These are phyloP conservation scores for Eragrostis nindensis DNA, from an alignment of 176 grass and related monocot genomes.

Conservation along the genomic window DNA sequence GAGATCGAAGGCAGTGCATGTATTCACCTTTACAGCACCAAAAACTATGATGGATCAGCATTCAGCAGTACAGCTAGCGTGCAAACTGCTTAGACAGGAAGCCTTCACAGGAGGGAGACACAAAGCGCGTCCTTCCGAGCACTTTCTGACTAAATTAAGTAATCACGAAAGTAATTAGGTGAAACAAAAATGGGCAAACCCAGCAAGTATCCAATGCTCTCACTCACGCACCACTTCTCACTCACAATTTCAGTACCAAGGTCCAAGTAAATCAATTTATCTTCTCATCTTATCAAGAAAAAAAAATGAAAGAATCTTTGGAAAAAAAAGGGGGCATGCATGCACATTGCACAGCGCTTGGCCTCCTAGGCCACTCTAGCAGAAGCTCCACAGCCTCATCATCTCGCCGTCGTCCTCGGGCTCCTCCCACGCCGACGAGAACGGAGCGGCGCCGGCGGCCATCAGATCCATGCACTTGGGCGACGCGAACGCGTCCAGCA, in stretches of 20 bases:
- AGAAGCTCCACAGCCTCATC: constrained; percentile 68
- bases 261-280: constrained; percentile 21
- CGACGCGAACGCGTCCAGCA: constrained; percentile 46
- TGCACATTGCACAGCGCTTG: not conserved
- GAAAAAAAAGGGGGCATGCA: not conserved
- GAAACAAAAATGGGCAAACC: constrained; percentile 36
- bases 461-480: constrained; percentile 54
- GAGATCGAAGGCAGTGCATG: constrained; percentile 19
- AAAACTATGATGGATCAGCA: constrained; percentile 31
- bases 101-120: constrained; percentile 50
- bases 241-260: not conserved
- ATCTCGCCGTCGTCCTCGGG: constrained; percentile 63
- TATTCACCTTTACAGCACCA: constrained; percentile 49
- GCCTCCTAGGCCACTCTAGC: constrained; percentile 24
- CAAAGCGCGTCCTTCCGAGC: constrained; percentile 47
- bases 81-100: constrained; percentile 37
- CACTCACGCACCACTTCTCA: constrained; percentile 29
- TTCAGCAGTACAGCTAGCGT: constrained; percentile 35
- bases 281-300: not conserved
- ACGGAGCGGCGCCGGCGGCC: constrained; percentile 20
- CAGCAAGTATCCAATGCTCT: constrained; percentile 54
- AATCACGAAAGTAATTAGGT: not conserved
- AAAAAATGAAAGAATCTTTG: constrained; percentile 34
- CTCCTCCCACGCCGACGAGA: constrained; percentile 51
- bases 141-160: constrained; percentile 50